These are phyloP conservation scores for Cruciata laevipes DNA, from an alignment of 257 asterid species.

Conservation along the genomic window DNA sequence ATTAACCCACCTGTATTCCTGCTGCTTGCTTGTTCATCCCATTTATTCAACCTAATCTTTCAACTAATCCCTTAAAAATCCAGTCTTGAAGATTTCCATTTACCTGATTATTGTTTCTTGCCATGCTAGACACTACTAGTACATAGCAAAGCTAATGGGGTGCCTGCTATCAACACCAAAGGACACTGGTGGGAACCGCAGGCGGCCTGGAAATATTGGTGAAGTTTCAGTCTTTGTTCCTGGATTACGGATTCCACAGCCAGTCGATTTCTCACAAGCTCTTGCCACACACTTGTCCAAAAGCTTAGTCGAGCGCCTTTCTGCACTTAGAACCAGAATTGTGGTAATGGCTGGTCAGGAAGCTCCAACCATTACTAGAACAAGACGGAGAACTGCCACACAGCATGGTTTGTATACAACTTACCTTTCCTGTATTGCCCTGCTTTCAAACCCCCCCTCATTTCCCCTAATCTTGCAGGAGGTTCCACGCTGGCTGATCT, in stretches of 20 bases:
- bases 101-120: conserved; percentile 7
- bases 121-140: conserved; percentile 29
- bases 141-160: conserved; percentile 52
- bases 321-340: conserved; percentile 88
- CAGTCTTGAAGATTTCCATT: conserved; percentile 2
- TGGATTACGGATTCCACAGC: conserved; percentile 84
- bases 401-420: conserved; percentile 67
- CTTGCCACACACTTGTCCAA: conserved; percentile 49
- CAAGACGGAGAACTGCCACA: conserved; percentile 73
- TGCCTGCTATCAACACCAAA: conserved; percentile 69
- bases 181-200: conserved; percentile 71
- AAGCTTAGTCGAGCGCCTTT: conserved; percentile 72
- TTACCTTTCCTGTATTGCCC: background rate
- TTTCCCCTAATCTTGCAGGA: conserved; percentile 54
- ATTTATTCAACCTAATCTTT: conserved; percentile 26
- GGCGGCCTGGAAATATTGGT: conserved; percentile 85
- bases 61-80: background rate
- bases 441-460: conserved; percentile 7
- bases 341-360: conserved; percentile 96
- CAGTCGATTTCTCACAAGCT: conserved; percentile 62
- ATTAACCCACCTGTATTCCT: conserved; percentile 47
- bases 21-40: conserved; percentile 57
- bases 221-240: conserved; percentile 89
- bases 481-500: conserved; percentile 93
- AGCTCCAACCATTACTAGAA: conserved; percentile 86